phyloP scores from a whole-genome alignment of 176 grass and related monocot genomes.

The Bonia amplexicaulis region DNA sequence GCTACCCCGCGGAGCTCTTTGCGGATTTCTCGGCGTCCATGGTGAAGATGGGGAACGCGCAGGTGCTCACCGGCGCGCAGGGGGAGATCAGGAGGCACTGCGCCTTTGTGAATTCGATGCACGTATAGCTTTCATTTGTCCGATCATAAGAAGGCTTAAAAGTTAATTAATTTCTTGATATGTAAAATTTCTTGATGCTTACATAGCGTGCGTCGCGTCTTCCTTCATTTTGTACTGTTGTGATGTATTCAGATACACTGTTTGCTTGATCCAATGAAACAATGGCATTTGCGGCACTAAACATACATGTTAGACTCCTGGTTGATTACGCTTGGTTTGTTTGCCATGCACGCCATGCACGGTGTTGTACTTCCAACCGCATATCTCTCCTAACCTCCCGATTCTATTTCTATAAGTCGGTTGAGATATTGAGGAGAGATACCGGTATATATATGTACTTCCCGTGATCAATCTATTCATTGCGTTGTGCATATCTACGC shows the following conservation, averaged over 20 bases:
- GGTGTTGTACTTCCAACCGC: too few species aligned
- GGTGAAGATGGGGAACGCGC: slow-evolving; percentile 69
- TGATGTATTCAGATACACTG: not conserved
- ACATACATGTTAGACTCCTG: too few species aligned
- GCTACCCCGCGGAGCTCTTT: slow-evolving; percentile 60
- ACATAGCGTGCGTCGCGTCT: not conserved
- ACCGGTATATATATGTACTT: too few species aligned
- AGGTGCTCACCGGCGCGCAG: slow-evolving; percentile 63
- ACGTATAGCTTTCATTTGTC: not conserved
- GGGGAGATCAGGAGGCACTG: slow-evolving; percentile 76
- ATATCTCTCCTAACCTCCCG: too few species aligned
- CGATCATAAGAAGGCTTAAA: not conserved
- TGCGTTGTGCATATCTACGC: too few species aligned
- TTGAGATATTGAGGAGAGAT: too few species aligned
- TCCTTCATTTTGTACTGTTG: not conserved
- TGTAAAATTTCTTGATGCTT: not conserved
- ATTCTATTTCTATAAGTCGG: too few species aligned
- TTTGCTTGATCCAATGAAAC: not conserved
- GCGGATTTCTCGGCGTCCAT: slow-evolving; percentile 59
- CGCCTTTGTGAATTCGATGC: slow-evolving; percentile 43
- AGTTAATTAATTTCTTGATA: not conserved
- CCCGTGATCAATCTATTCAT: too few species aligned
- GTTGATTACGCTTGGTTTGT: too few species aligned
- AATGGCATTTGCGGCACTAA: not conserved
- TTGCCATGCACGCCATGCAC: too few species aligned